Evolutionary conservation across 495 filamentous ascomycete genomes (phyloP).

Genomic region (Stereocaulon alpinum): DNA sequence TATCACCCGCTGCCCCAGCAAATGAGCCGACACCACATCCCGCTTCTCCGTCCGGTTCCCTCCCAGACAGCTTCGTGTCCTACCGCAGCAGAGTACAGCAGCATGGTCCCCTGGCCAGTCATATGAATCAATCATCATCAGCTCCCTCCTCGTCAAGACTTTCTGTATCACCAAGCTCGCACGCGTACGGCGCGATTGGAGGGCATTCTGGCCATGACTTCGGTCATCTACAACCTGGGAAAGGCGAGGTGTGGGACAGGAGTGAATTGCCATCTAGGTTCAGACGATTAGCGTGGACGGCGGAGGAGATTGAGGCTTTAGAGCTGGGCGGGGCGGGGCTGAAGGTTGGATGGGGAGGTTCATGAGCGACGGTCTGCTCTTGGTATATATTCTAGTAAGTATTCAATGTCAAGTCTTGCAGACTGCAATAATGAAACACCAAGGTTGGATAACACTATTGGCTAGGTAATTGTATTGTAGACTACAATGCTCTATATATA

Average conservation of each 20-base stretch:
- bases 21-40: slow-evolving; percentile 41
- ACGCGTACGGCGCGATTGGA: slow-evolving; percentile 47
- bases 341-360: slow-evolving; percentile 20
- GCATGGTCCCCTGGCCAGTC: slow-evolving; percentile 71
- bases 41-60: slow-evolving; percentile 48
- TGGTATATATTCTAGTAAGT: no score
- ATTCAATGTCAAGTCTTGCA: no score
- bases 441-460: no score
- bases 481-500: no score
- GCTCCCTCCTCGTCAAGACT: slow-evolving; percentile 22
- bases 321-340: slow-evolving; percentile 82
- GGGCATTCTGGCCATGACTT: slow-evolving; percentile 53
- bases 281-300: slow-evolving; percentile 55
- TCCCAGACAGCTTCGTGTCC: slow-evolving; percentile 70
- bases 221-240: slow-evolving; percentile 56
- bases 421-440: no score
- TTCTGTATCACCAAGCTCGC: neutral
- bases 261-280: slow-evolving; percentile 78
- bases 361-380: neutral
- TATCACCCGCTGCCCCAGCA: slow-evolving; percentile 9
- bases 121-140: slow-evolving; percentile 30
- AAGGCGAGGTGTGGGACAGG: slow-evolving; percentile 80
- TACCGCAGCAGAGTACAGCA: slow-evolving; percentile 91
- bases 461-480: no score
- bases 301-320: slow-evolving; percentile 87